Base-by-base conservation (phyloP, 2,329 filamentous ascomycete species). In the Fusarium papillatum region DNA sequence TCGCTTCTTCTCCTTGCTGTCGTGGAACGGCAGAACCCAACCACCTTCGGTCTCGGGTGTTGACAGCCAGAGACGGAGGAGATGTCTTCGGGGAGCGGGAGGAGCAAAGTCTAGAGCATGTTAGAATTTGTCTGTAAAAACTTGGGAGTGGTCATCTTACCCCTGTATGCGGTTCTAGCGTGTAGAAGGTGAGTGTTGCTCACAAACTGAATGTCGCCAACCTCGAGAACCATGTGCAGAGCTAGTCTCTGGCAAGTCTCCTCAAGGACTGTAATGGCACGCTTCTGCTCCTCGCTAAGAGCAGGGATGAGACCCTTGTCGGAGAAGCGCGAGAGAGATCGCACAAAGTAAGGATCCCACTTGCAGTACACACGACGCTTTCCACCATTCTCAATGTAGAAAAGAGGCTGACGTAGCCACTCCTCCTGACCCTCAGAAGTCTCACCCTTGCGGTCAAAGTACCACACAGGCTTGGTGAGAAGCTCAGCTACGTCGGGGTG, bases 401-500 rank as follows among this genome's bases (percentile, higher is more conserved):
- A 91, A 22, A 98, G 91, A 16, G 90, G 89, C 38, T 93, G 91
- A 53, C 89, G 88, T 78, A 95, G 94, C 85, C 92, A 97, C 69
- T 92, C 92, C 66, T 96, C 91, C 83, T 97, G 89, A 16, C 94
- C 95, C 17, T 88, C 85, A 26, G 92, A 94, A 1, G 90, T 91
- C 86, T 98, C 95, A 14, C 95, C 95, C 86, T 98, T 98, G 66
- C 95, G 93, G 84, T 98, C 95, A 83, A 97, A 96, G 86, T 97
- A 97, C 95, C 95, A 98, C 75, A 95, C 91, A 1, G 95, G 95
- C 82, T 93, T 86, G 1, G 94, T 93, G 65, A 98, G 87, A 8
- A 92, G 88, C 82, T 94, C 91, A 1, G 95, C 93, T 2, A 97
- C 93, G 79, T 96, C 95, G 0, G 95, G 95, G 29, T 94, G 89